phyloP scores from a whole-genome alignment of 2,329 filamentous ascomycete genomes.

The Ophiostoma fasciatum region DNA sequence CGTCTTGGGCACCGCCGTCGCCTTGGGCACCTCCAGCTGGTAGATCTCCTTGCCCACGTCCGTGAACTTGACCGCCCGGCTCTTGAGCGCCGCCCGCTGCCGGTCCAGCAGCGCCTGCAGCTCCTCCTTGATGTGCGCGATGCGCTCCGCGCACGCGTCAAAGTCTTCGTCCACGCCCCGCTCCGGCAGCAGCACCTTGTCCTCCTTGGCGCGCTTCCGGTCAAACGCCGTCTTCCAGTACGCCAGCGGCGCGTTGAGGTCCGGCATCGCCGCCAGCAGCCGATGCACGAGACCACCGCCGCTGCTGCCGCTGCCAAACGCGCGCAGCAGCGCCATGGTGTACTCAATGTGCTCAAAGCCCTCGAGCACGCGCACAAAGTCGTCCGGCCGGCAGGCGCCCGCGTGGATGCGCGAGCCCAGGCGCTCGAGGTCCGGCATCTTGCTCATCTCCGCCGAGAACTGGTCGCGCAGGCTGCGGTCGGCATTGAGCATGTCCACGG shows the following conservation, averaged over 20 bases:
- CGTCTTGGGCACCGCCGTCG: slow-evolving; percentile 65
- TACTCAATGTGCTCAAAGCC: slow-evolving; percentile 98
- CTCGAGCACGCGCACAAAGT: slow-evolving; percentile 86
- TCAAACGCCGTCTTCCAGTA: slow-evolving; percentile 93
- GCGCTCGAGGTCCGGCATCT: slow-evolving; percentile 86
- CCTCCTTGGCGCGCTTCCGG: slow-evolving; percentile 59
- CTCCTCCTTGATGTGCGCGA: slow-evolving; percentile 60
- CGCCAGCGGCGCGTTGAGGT: slow-evolving; percentile 56
- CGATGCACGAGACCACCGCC: slow-evolving; percentile 74
- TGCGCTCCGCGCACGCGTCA: slow-evolving; percentile 63
- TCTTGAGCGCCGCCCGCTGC: slow-evolving; percentile 60
- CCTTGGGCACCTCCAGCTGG: slow-evolving; percentile 82
- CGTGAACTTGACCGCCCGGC: slow-evolving; percentile 55
- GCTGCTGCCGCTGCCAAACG: slow-evolving; percentile 61
- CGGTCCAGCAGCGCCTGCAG: slow-evolving; percentile 57
- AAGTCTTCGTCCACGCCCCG: slow-evolving; percentile 84
- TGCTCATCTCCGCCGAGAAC: slow-evolving; percentile 75
- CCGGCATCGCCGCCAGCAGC: slow-evolving; percentile 72
- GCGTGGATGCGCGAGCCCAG: slow-evolving; percentile 92
- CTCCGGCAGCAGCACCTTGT: slow-evolving; percentile 72
- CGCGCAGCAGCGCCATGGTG: slow-evolving; percentile 65
- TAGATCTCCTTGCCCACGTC: slow-evolving; percentile 96
- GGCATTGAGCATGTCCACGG: slow-evolving; percentile 81
- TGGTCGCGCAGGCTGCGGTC: slow-evolving; percentile 69
- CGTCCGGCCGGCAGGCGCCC: slow-evolving; percentile 73